A percentile compares a stretch with the other conserved stretches of the same genome.
These are phyloP conservation scores for Phlyctochytrium bullatum DNA, from an alignment of 192 early-diverging fungal genomes.

Conservation along the genomic window DNA sequence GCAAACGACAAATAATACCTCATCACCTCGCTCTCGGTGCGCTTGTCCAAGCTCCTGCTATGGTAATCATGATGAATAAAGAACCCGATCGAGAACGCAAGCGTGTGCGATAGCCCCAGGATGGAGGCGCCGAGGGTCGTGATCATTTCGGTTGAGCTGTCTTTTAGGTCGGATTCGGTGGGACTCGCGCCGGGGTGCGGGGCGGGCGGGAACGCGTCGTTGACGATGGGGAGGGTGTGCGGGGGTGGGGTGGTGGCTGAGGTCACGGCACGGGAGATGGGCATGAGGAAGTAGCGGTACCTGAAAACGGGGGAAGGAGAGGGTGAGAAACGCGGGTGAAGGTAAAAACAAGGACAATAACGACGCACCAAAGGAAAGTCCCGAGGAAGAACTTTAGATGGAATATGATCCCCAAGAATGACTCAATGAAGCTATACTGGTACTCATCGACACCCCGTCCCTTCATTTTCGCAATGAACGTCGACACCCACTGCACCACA, in stretches of 20 bases:
- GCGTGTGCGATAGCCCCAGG: slow-evolving; percentile 22
- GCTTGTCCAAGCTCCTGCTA: slow-evolving; percentile 9
- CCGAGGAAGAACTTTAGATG: slow-evolving; percentile 27
- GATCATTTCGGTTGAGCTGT: neutral
- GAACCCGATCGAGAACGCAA: slow-evolving; percentile 32
- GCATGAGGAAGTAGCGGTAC: slow-evolving; percentile 24
- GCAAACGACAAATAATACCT: slow-evolving; percentile 17
- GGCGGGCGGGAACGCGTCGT: neutral
- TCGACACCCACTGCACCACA: neutral
- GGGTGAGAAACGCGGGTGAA: too few species aligned
- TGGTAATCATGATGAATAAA: slow-evolving; percentile 21
- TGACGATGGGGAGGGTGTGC: neutral
- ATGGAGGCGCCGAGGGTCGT: slow-evolving; percentile 17
- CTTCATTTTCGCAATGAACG: slow-evolving; percentile 10
- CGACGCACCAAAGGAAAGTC: slow-evolving; percentile 19
- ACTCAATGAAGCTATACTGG: slow-evolving; percentile 6
- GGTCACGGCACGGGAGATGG: neutral
- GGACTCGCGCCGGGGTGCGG: too few species aligned
- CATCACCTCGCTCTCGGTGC: slow-evolving; percentile 6
- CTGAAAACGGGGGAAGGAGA: too few species aligned
- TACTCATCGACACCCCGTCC: slow-evolving; percentile 2
- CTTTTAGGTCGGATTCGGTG: too few species aligned
- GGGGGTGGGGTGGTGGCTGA: neutral
- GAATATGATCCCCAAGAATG: slow-evolving; percentile 23
- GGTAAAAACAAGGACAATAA: too few species aligned